phyloP scores from a whole-genome alignment of 352 stramenopile species.

The Phytophthora macrochlamydospora region DNA sequence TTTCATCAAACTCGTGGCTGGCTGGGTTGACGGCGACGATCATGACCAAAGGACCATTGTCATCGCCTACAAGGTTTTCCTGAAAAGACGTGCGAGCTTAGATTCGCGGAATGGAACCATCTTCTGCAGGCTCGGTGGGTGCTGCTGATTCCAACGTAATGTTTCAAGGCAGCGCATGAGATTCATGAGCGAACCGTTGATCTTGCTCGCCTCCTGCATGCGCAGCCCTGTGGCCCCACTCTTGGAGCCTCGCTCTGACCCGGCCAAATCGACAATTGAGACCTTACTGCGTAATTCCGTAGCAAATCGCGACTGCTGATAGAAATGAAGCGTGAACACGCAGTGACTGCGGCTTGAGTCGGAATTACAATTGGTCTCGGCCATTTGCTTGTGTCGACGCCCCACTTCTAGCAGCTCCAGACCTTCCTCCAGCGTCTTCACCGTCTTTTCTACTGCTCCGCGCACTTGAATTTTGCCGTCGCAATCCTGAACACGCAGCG shows the following conservation, averaged over 20 bases:
- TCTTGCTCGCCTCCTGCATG: slow-evolving; percentile 98
- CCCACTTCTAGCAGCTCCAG: slow-evolving; percentile 76
- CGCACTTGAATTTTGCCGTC: slow-evolving; percentile 90
- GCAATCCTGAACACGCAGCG: slow-evolving; percentile 79
- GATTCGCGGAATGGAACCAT: slow-evolving; percentile 98
- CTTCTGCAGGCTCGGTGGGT: slow-evolving; percentile 70
- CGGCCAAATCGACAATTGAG: slow-evolving; percentile 97
- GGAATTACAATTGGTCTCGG: slow-evolving; percentile 89
- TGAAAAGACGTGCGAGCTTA: slow-evolving; percentile 97
- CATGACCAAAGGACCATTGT: slow-evolving; percentile 92
- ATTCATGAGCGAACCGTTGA: slow-evolving; percentile 98
- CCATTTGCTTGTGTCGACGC: slow-evolving; percentile 74
- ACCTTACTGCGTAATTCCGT: slow-evolving; percentile 49
- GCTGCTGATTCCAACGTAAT: slow-evolving; percentile 92
- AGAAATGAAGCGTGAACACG: slow-evolving; percentile 88
- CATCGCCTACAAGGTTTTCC: slow-evolving; percentile 89
- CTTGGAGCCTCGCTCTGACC: slow-evolving; percentile 77
- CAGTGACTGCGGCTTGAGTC: slow-evolving; percentile 92
- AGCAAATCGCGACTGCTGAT: slow-evolving; percentile 39
- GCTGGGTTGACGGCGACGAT: slow-evolving; percentile 97
- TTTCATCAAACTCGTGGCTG: slow-evolving; percentile 96
- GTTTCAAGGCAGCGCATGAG: slow-evolving; percentile 97
- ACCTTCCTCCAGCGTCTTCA: slow-evolving; percentile 72
- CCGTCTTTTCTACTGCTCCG: slow-evolving; percentile 68
- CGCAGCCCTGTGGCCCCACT: slow-evolving; percentile 80